Conservation (phyloP, 768 basidiomycete species). For the Melanogaster broomeanus region DNA sequence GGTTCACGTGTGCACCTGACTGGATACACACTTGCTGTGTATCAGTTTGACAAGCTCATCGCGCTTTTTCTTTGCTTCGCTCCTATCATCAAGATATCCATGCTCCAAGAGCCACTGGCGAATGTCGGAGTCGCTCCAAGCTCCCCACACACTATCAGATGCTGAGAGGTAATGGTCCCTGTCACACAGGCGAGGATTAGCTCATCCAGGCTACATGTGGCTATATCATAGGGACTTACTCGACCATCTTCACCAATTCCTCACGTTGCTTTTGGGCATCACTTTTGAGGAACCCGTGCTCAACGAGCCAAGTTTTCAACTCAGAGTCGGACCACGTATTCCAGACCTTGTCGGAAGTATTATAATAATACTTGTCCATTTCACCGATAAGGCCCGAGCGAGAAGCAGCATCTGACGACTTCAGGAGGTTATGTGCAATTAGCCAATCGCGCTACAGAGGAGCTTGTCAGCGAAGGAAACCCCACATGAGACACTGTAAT, state of each 20-base stretch:
- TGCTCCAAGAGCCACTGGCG: constrained; percentile 74
- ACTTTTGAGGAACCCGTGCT: constrained; percentile 70
- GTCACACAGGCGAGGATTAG: not conserved
- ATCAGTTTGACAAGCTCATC: constrained; percentile 78
- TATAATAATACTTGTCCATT: constrained; percentile 84
- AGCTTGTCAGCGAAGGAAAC: not conserved
- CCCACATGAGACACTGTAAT: not conserved
- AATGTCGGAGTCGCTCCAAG: constrained; percentile 78
- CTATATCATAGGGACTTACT: constrained; percentile 39
- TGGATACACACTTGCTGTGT: constrained; percentile 56
- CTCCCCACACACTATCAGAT: constrained; percentile 57
- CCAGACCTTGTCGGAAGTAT: constrained; percentile 53
- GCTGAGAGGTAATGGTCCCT: constrained; percentile 72
- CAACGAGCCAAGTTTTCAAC: constrained; percentile 76
- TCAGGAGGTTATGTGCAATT: constrained; percentile 70
- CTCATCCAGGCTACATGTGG: no score
- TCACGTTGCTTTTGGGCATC: constrained; percentile 68
- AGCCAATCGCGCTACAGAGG: constrained; percentile 76
- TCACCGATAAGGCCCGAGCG: constrained; percentile 57
- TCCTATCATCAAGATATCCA: constrained; percentile 55
- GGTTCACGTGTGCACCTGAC: not conserved
- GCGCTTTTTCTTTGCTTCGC: constrained; percentile 60
- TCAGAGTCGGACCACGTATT: constrained; percentile 77
- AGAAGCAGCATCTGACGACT: constrained; percentile 53
- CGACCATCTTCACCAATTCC: constrained; percentile 74